Base-by-base conservation (phyloP, 2,329 filamentous ascomycete genomes). In the Cladophialophora psammophila region DNA sequence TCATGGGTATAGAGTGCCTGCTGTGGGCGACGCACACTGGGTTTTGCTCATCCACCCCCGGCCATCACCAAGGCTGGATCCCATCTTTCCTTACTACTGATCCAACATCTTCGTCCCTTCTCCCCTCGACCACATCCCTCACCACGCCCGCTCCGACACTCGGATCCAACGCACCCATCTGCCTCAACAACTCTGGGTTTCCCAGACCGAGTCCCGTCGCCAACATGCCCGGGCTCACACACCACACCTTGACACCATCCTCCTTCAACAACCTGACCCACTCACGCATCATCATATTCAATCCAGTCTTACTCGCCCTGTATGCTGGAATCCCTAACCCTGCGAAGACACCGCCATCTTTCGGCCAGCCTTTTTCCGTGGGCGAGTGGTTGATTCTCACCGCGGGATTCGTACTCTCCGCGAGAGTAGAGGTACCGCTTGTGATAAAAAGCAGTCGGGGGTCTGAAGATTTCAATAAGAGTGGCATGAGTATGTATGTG, bases 211-310 rank as follows among this genome's bases (percentile, higher is more conserved):
- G 69, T 0, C 78, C 78, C 0, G 84, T 87, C 0, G 81, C 83
- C 52, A 86, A 71, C 55, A 81, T 79, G 0, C 84, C 85, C 0
- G 84, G 85, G 5, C 78, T 80, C n/a, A 86, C 73, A 35, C 73
- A 72, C 76, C 78, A 86, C 0, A 83, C 80, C 72, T 83, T 85
- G 5, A 86, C 82, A 0, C 83, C 83, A 50, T 87, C 85, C 1
- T 79, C 78, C 54, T 75, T 78, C 34, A 87, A 74, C 0, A 78
- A 68, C 40, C 79, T 76, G 34, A 73, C 58, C 79, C 79, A 84
- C 65, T 83, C 79, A 5, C 78, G 74, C 81, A 84, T 82, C 68
- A 84, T 65, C 82, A 84, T 84, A 68, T 84, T 84, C 63, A 85
- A 70, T 0, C 78, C 82, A 7, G 77, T 78, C 73, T 85, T 84